Percentiles rank a stretch among this genome's conserved stretches.
phyloP scores from a whole-genome alignment of 2,329 filamentous ascomycete genomes.

The Nemania sp. region DNA sequence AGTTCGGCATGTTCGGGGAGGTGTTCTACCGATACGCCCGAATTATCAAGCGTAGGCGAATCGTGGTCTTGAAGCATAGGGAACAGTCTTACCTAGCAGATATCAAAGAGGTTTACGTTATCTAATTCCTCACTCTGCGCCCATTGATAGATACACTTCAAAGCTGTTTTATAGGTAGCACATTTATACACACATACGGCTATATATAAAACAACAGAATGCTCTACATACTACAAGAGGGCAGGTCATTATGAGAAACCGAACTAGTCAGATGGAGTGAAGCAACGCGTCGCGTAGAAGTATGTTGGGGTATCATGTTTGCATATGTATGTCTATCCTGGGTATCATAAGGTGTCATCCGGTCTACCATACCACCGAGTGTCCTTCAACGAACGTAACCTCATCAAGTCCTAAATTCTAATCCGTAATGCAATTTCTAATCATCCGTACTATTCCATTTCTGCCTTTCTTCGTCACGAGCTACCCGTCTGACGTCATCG shows the following conservation, averaged over 20 bases:
- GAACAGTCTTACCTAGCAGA: not conserved
- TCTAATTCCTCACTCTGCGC: not conserved
- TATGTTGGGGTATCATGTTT: conserved; percentile 27
- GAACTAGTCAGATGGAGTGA: not conserved
- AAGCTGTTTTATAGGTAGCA: not conserved
- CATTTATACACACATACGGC: no score
- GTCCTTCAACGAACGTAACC: not conserved
- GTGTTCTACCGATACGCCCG: not conserved
- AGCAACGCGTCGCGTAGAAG: not conserved
- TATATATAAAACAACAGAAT: not conserved
- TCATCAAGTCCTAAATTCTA: not conserved
- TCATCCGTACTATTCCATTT: not conserved
- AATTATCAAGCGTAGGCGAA: not conserved
- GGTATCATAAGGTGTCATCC: conserved; percentile 28
- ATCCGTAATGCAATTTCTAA: not conserved
- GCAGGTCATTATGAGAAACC: not conserved
- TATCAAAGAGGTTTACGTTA: not conserved
- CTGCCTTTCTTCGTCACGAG: not conserved
- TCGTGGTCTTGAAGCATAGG: not conserved
- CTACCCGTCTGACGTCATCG: conserved; percentile 11
- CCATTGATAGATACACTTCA: not conserved
- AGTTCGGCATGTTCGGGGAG: not conserved
- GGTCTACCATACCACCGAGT: conserved; percentile 1
- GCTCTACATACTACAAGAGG: not conserved
- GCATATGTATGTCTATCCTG: conserved; percentile 25